Evolutionary conservation across 192 early-diverging fungal species (phyloP), one percentile per base, ranked within the genome.

Genomic region (Entophlyctis helioformis): DNA sequence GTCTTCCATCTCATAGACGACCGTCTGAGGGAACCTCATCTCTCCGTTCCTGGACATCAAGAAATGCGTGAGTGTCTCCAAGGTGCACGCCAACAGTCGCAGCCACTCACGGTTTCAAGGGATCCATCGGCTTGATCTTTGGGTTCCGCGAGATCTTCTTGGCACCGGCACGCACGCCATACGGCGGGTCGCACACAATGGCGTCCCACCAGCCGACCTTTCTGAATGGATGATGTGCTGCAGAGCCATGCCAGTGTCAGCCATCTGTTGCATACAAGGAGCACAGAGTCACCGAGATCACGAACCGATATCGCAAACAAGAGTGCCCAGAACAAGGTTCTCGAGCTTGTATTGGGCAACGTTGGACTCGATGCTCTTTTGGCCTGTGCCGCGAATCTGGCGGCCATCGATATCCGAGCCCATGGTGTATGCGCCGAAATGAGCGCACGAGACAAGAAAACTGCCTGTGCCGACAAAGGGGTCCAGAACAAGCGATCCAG

Each of bases 361-460:
- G 47, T 98, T 98, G n/a, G 84, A 53, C 5, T 48, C 40, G 21
- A 66, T 68, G 39, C 47, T 60, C 16, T 51, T 36, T 16, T 50
- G 44, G 46, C 54, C 49, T 45, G 23, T 87, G 6, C 95, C 95
- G 18, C 95, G 67, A 37, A 98, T 96, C 67, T 98, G 92, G 36
- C 92, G 77, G 13, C 95, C 95, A 51, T 98, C 92, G 54, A 98
- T 98, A 71, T 98, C 95, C 3, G 88, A 81, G 4, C 95, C 95
- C 51, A 95, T 59, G 0, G 90, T 87, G 53, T 66, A 85, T 0
- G 87, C 80, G 20, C 95, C 95, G 67, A 89, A 96, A 57, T 96
- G 85, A 16, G 95, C 76, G 55, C 89, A 91, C 1, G 89, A 91
- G 50, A 98, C 63, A 34, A 98, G 63, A 42, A 98, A 91, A 37